Evolutionary conservation across 2,329 filamentous ascomycete genomes (phyloP), one percentile per base, ranked within the genome.

Genomic region (Phaeosphaeria sp.): DNA sequence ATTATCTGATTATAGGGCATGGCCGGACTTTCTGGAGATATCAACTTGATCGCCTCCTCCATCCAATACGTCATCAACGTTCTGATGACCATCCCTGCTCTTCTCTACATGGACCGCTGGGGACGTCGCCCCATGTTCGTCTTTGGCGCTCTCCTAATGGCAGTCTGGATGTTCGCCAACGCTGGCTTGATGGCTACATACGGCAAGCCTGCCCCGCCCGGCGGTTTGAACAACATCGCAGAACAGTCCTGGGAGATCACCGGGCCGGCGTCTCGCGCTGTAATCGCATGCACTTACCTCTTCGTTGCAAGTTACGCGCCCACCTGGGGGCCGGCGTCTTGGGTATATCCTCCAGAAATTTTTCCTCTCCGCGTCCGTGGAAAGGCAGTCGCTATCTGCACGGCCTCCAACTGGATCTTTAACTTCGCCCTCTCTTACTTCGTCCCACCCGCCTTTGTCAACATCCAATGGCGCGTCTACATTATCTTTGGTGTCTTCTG

Each of bases 41-140:
- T 82, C 52, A 84, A 87, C 39, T 82, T 92, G 8, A 76, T 91
- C 45, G 84, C 89, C 7, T 89, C 87, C 4, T 87, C 85, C 9
- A 91, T 91, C 61, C 87, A 91, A 54, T 91, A 91, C 73, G 83
- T 93, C 66, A 91, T 94, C 80, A 93, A 93, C 74, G 91, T 94
- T 1, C 59, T 88, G 51, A 91, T 92, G 87, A 94, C 91, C 0
- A 74, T 93, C 2, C 89, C 90, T 0, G 91, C 91, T 1, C 83
- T 94, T 22, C 77, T 93, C 55, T 93, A 82, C 79, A 85, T 93
- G 67, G 91, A 95, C 66, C 82, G 83, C 54, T 91, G 89, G 87
- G 91, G 91, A 47, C 90, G 91, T 62, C 90, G 90, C 43, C 81
- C 80, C 1, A 86, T 89, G 4, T 81, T 92, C 36, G 80, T 92